Base-by-base conservation (phyloP, 345 rosid genomes). In the Crucihimalaya himalaica region DNA sequence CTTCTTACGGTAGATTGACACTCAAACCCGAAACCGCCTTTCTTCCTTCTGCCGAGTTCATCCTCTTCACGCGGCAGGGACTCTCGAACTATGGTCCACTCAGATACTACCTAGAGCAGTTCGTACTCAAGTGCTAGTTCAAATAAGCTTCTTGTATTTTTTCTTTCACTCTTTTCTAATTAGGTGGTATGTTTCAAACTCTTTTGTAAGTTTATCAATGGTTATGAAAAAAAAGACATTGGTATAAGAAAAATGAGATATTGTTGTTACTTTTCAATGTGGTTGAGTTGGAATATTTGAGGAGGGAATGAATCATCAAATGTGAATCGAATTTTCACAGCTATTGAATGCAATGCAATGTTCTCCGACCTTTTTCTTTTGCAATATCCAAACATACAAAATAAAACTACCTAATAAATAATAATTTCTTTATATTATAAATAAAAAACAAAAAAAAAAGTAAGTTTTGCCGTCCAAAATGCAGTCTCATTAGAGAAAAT, bases 271-370 rank as follows among this genome's bases (percentile, higher is more conserved):
- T 29, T 55, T 35, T 35, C 9, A 20, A 13, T 19, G 52, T 37
- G 37, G 50, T 15, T 53, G 19, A 53, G 42, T 55, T 27, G 66
- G 31, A 70, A 70, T 21, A 58, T 10, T 32, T 21, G 42, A 2
- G n/a, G 3, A 68, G 29, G 53, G 16, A 20, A 37, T 66, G 55
- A 57, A 37, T 25, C 21, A 39, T 50, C 14, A 51, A 35, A 63
- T 20, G 47, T 48, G 71, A 65, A 74, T 74, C 40, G 3, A 12
- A 57, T 64, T 56, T 63, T 18, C 43, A 53, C 71, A 73, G 63
- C 71, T 63, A 51, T 15, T 18, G 68, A 46, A 48, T 27, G 28
- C 58, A 35, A 32, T 2, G 2, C 6, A 34, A 45, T 48, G 21
- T 51, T 28, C 69, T 62, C 71, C 21, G 57, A 18, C 65, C 39